Conservation (phyloP, 2,329 filamentous ascomycete species). For the Orbilia oligospora region DNA sequence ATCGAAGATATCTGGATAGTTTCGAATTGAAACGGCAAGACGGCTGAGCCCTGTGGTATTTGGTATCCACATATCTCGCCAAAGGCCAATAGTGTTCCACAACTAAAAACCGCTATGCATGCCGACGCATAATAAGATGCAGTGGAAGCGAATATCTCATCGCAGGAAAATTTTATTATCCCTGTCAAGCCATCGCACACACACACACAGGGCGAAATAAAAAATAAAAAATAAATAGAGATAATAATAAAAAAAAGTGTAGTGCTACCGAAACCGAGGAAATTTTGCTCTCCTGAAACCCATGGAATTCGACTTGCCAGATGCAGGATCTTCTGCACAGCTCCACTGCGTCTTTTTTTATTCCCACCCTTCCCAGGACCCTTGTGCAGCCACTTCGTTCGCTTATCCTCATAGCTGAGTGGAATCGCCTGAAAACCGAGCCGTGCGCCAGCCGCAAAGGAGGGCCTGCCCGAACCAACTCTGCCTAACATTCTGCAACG, state of each 20-base stretch:
- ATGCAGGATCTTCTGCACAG: constrained; percentile 45
- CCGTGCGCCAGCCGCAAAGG: constrained; percentile 55
- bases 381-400: constrained; percentile 58
- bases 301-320: constrained; percentile 41
- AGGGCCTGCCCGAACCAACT: constrained; percentile 46
- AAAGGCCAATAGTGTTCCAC: constrained; percentile 46
- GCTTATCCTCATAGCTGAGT: constrained; percentile 57
- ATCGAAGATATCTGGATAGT: constrained; percentile 47
- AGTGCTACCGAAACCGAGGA: constrained; percentile 39
- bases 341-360: constrained; percentile 57
- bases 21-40: constrained; percentile 52
- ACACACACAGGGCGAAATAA: neutral
- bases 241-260: constrained; percentile 20
- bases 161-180: constrained; percentile 40
- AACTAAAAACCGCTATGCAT: constrained; percentile 57
- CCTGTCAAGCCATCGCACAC: constrained; percentile 35
- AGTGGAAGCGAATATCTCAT: constrained; percentile 47
- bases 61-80: constrained; percentile 44
- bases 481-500: constrained; percentile 47
- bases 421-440: constrained; percentile 59
- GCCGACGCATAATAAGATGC: constrained; percentile 23
- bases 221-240: constrained; percentile 24
- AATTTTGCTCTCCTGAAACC: constrained; percentile 48
- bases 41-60: constrained; percentile 44
- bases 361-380: constrained; percentile 15